Conservation (phyloP, 345 rosid genomes). For the Laguncularia racemosa region DNA sequence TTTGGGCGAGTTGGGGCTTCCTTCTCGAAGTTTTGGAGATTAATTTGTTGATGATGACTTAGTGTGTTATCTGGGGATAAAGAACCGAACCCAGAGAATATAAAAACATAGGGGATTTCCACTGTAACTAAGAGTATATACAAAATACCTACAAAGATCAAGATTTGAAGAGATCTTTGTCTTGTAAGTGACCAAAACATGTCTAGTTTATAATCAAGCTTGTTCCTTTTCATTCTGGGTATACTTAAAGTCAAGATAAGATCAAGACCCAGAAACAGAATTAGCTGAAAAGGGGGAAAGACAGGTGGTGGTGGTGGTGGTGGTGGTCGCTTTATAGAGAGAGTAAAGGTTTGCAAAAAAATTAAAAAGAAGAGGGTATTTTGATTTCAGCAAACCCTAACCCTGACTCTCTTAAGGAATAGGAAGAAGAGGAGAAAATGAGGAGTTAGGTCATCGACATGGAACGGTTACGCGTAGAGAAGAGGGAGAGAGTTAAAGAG, state of each 20-base stretch:
- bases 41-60: slow-evolving; percentile 32
- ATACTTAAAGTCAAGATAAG: no score
- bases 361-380: no score
- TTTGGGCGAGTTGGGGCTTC: slow-evolving; percentile 55
- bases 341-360: not conserved
- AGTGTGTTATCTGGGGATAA: slow-evolving; percentile 44
- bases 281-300: no score
- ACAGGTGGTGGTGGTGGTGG: no score
- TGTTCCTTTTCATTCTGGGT: slow-evolving; percentile 9
- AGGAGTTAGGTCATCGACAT: slow-evolving; percentile 11
- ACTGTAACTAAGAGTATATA: slow-evolving; percentile 56
- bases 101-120: slow-evolving; percentile 76
- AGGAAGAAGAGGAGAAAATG: not conserved
- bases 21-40: slow-evolving; percentile 41
- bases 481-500: not conserved
- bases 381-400: slow-evolving; percentile 5
- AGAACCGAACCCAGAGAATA: slow-evolving; percentile 30
- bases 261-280: no score
- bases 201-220: slow-evolving; percentile 12
- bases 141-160: slow-evolving; percentile 43
- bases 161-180: slow-evolving; percentile 63
- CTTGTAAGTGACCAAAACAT: slow-evolving; percentile 31
- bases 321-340: not conserved
- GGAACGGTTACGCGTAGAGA: not conserved
- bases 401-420: not conserved